Evolutionary conservation across 2,329 filamentous ascomycete species (phyloP), one percentile per base, ranked within the genome.

Genomic region (Beauveria scarabaeidicola): DNA sequence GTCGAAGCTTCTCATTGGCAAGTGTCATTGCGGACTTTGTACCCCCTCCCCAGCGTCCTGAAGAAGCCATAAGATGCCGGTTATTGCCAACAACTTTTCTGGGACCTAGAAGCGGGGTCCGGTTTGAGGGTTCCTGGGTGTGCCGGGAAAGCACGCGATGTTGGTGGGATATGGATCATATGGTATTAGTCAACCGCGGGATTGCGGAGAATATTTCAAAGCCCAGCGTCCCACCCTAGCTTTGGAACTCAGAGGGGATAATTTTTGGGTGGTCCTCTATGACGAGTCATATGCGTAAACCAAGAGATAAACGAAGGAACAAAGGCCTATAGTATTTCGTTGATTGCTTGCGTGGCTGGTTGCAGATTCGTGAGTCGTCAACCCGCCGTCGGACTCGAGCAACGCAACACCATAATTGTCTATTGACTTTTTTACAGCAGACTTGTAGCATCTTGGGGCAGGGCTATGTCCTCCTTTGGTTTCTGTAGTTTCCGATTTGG

Each of bases 161-260:
- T 36, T 46, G 41, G 41, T 55, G 44, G 53, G 44, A 56, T 38
- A 56, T n/a, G n/a, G n/a, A n/a, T n/a, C n/a, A n/a, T n/a, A n/a
- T 47, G 44, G 53, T 56, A 48, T 56, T 56, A 56, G 43, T 48
- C 29, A 56, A 40, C 13, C 32, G 29, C 13, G 43, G 43, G 52
- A 32, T 17, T 38, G 43, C 21, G 43, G 19, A 46, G 21, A 15
- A 46, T 3, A 15, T 46, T 21, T 3, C 11, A 21, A 46, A 23
- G 23, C 11, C 43, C 2, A 46, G 13, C 21, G 13, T 25, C 19
- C 11, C 21, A 46, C 43, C 43, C 21, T 25, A 23, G 19, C 19
- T 46, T 17, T 25, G 13, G 32, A 36, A 36, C 32, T 36, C 32
- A 13, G 32, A 36, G 32, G 32, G 5, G 32, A 36, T 13, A 15